These are phyloP conservation scores for Gyromitra esculenta DNA, from an alignment of 2,329 filamentous ascomycete species.

Conservation along the genomic window DNA sequence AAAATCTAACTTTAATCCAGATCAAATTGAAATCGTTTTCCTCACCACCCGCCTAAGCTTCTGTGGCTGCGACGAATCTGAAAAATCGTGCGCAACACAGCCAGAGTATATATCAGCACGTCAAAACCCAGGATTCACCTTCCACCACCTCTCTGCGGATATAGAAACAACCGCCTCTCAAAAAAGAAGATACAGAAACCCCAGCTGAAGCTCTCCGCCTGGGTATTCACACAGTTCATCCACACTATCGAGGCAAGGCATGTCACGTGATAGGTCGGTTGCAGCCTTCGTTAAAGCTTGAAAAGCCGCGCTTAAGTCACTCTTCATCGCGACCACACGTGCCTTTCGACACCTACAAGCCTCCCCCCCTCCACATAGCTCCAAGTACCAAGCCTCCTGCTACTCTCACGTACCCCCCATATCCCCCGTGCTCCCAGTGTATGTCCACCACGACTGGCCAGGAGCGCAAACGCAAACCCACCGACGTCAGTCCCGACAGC, in stretches of 20 bases:
- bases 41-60: neutral
- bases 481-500: conserved; percentile 35
- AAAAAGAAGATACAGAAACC: neutral
- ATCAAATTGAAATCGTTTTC: too few species aligned
- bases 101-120: neutral
- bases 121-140: neutral
- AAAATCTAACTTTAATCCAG: too few species aligned
- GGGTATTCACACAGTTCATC: neutral
- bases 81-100: neutral
- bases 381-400: neutral
- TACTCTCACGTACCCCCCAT: neutral
- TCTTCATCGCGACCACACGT: conserved; percentile 12
- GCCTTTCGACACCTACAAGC: neutral
- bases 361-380: neutral
- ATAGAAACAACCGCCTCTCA: neutral
- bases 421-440: conserved; percentile 16
- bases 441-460: conserved; percentile 43
- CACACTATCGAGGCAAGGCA: neutral
- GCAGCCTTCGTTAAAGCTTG: neutral
- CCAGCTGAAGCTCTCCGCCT: neutral
- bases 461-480: conserved; percentile 52
- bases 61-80: neutral
- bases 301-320: conserved; percentile 12
- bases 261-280: conserved; percentile 8
- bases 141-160: neutral